Conservation (phyloP, 129 eudicot genomes). For the Flaveria bidentis region DNA sequence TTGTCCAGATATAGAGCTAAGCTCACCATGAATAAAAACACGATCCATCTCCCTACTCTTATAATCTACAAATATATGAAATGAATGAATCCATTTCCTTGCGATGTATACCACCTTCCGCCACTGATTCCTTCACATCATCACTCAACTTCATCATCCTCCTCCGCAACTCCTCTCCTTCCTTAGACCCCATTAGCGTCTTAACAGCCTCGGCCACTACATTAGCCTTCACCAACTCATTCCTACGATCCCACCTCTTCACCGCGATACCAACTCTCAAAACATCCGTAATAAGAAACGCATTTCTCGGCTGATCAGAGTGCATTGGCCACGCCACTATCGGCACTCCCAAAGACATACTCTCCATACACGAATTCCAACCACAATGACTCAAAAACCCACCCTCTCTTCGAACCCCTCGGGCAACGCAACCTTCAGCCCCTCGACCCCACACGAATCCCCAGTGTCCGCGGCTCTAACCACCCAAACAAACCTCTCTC, state of each 20-base stretch:
- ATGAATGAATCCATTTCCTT: conserved; percentile 14
- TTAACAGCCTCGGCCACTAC: not conserved
- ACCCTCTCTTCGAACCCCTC: conserved; percentile 14
- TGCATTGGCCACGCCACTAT: conserved; percentile 13
- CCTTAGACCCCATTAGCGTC: not conserved
- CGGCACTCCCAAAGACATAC: conserved; percentile 15
- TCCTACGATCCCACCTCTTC: conserved; percentile 8
- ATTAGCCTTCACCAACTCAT: not conserved
- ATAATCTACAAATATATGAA: not conserved
- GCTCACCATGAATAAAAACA: too few species aligned
- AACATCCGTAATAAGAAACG: not conserved
- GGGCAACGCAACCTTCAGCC: not conserved
- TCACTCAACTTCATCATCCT: not conserved
- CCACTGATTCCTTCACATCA: not conserved
- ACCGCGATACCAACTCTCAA: not conserved
- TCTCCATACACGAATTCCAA: conserved; percentile 21
- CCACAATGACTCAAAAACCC: conserved; percentile 20
- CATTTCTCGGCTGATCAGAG: conserved; percentile 18
- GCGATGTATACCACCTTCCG: conserved; percentile 5
- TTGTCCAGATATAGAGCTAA: too few species aligned
- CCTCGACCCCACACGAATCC: not conserved
- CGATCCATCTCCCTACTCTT: not conserved
- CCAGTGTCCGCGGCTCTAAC: conserved; percentile 1
- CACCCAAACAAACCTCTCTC: conserved; percentile 13
- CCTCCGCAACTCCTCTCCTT: conserved; percentile 17